Evolutionary conservation across 2,329 filamentous ascomycete species (phyloP).

Genomic region (Alternaria alternata): DNA sequence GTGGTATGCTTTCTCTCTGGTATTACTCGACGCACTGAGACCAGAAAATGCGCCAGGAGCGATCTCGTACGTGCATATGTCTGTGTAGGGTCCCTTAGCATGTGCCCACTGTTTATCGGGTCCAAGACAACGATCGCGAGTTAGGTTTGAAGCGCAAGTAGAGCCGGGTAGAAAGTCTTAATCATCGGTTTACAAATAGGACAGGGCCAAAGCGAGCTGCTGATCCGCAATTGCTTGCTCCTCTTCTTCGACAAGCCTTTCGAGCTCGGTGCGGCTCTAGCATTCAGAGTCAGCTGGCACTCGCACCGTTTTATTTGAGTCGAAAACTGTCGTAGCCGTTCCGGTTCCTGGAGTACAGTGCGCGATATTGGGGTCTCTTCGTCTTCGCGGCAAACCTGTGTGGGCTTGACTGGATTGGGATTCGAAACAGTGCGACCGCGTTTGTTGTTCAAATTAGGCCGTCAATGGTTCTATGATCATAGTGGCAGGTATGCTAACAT

Average conservation of each 20-base stretch:
- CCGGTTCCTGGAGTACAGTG: too few species aligned
- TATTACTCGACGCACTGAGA: not conserved
- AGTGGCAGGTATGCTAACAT: too few species aligned
- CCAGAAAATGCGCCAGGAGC: not conserved
- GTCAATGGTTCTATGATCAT: too few species aligned
- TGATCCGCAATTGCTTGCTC: slow-evolving; percentile 23
- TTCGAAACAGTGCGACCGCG: not conserved
- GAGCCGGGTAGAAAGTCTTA: not conserved
- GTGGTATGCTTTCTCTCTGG: not conserved
- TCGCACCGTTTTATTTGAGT: not conserved
- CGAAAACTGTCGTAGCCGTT: not conserved
- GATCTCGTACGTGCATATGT: not conserved
- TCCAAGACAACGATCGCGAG: not conserved
- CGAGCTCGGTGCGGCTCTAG: slow-evolving; percentile 10
- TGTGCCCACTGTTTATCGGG: not conserved
- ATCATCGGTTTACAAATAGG: not conserved
- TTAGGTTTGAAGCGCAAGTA: slow-evolving; percentile 10
- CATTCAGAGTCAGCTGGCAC: slow-evolving; percentile 2
- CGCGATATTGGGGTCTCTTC: too few species aligned
- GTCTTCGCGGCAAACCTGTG: too few species aligned
- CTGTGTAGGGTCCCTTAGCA: not conserved
- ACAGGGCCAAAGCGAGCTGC: slow-evolving; percentile 18
- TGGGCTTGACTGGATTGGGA: too few species aligned
- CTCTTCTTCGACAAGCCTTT: slow-evolving; percentile 22
- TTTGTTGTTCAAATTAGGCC: not conserved